phyloP scores from a whole-genome alignment of 257 asterid species.

The Leonotis leonurus region DNA sequence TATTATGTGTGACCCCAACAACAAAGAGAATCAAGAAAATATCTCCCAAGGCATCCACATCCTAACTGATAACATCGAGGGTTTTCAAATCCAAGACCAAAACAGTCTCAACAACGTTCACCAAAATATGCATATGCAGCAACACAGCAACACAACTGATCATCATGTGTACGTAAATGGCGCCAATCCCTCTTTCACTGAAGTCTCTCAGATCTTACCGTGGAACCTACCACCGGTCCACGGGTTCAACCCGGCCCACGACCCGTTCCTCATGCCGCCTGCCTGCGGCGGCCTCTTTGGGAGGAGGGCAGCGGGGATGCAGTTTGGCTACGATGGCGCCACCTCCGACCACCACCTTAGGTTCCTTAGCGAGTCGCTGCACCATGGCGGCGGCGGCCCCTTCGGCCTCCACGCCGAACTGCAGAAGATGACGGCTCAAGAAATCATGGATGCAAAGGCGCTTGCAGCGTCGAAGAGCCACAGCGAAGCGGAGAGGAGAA shows the following conservation, averaged over 20 bases:
- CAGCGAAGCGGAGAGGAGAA: conserved; percentile 91
- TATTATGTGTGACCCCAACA: conserved; percentile 39
- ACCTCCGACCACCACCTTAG: conserved; percentile 35
- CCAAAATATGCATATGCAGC: conserved; percentile 46
- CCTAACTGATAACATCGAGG: conserved; percentile 29
- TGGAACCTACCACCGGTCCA: conserved; percentile 41
- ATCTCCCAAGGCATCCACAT: conserved; percentile 18
- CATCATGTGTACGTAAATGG: conserved; percentile 21
- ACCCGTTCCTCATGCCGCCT: conserved; percentile 45
- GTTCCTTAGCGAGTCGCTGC: conserved; percentile 32
- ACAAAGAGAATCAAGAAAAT: conserved; percentile 31
- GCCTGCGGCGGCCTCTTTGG: conserved; percentile 43
- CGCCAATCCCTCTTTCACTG: conserved; percentile 33
- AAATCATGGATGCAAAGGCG: conserved; percentile 90
- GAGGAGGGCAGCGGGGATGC: conserved; percentile 31
- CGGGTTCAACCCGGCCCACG: conserved; percentile 35
- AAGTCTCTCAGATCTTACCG: conserved; percentile 54
- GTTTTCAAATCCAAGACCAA: conserved; percentile 37
- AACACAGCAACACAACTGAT: conserved; percentile 10
- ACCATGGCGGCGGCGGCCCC: conserved; percentile 46
- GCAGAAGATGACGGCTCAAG: conserved; percentile 86
- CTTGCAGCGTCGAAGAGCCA: conserved; percentile 93
- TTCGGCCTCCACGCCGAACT: conserved; percentile 86
- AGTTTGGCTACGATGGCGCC: conserved; percentile 38
- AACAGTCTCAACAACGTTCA: background rate